Evolutionary conservation across 352 stramenopile species (phyloP), one percentile per base, ranked within the genome.

Genomic region (Globisporangium viniferum): DNA sequence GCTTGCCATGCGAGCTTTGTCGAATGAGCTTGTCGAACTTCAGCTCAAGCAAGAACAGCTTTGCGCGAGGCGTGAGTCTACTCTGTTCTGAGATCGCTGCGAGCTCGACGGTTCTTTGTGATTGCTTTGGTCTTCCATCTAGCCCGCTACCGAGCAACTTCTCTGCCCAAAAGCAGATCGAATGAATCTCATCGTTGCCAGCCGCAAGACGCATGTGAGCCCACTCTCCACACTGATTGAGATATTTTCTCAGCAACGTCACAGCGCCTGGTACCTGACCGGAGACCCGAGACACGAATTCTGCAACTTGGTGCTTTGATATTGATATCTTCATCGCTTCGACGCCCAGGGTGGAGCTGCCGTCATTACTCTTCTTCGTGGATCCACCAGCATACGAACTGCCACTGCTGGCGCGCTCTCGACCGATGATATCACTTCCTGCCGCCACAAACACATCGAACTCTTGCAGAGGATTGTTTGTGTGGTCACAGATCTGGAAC

Each of bases 181-280:
- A 59, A 35, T 89, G 71, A 22, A 90, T 73, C 0, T 78, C 73
- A 55, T 77, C 74, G 12, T 68, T 62, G 20, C 73, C 73, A 27
- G 49, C 66, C n/a, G 46, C 71, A 55, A 92, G 67, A 44, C 73
- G 69, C 18, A 76, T 62, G 7, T 89, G 63, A 29, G 73, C 73
- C 84, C 84, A 92, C 29, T 76, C 51, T 10, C 84, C 84, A 22
- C 80, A 91, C 59, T 91, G 82, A 49, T 92, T 88, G 9, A 92
- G 72, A 49, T 78, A 88, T 14, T 35, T 35, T 20, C 31, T 53
- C 49, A 72, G 31, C 4, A 72, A 29, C 8, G 24, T n/a, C 27
- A 49, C 36, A 1, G 46, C 51, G 2, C 59, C 27, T 10, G 53
- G 29, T 8, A 24, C 12, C n/a, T 58, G 39, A 27, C 1, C 24